A percentile compares a stretch with the other conserved stretches of the same genome.
Conservation (phyloP, 1,284 basidiomycete species). For the Wolfiporia cocos region DNA sequence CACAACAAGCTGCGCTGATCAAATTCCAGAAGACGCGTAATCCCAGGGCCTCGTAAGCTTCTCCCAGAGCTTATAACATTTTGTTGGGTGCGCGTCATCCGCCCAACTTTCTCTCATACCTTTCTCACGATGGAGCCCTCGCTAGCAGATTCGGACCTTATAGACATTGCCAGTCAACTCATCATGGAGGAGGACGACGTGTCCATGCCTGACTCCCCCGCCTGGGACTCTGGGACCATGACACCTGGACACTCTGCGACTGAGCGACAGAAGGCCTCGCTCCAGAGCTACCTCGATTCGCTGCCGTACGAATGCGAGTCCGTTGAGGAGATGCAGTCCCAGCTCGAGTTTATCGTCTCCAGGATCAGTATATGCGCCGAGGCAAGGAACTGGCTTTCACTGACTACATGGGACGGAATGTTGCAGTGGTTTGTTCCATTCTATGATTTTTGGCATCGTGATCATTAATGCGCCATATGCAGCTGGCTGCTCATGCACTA, state of each 20-base stretch:
- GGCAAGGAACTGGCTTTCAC: conserved; percentile 69
- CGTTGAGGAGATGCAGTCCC: conserved; percentile 68
- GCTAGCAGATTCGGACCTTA: no score
- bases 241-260: conserved; percentile 26
- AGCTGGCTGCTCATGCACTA: conserved; percentile 85
- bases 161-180: no score
- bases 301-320: conserved; percentile 80
- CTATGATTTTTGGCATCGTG: conserved; percentile 5
- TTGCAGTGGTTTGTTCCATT: conserved; percentile 59
- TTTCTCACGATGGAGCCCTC: no score
- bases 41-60: conserved; percentile 17
- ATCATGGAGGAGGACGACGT: conserved; percentile 49
- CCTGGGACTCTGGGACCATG: conserved; percentile 23
- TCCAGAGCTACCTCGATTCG: conserved; percentile 59
- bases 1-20: not conserved
- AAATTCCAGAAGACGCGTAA: conserved; percentile 13
- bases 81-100: no score
- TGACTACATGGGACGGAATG: conserved; percentile 68
- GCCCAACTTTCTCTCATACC: no score
- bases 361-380: conserved; percentile 71
- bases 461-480: conserved; percentile 7
- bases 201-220: conserved; percentile 39
- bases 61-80: conserved; percentile 1
- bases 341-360: conserved; percentile 69
- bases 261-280: conserved; percentile 51